Evolutionary conservation across 2,329 filamentous ascomycete genomes (phyloP).

Genomic region (Diaporthe sp.): DNA sequence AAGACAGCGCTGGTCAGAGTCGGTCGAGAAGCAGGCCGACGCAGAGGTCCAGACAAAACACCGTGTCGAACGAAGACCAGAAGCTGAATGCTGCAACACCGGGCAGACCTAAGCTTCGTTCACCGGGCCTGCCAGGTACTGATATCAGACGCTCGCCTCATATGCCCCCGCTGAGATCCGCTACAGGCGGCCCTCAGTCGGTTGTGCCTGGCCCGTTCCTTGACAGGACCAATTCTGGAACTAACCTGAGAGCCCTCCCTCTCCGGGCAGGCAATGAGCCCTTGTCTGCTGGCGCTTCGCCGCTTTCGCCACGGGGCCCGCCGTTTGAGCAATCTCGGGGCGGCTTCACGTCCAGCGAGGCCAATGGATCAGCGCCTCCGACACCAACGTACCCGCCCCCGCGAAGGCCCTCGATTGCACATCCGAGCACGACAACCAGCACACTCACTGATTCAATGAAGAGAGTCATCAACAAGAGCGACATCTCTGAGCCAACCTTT

Average conservation of each 20-base stretch:
- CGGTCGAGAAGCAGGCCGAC: constrained; percentile 52
- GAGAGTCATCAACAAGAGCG: constrained; percentile 55
- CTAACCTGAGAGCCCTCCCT: constrained; percentile 48
- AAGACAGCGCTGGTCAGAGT: constrained; percentile 58
- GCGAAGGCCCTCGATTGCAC: constrained; percentile 47
- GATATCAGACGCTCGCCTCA: constrained; percentile 59
- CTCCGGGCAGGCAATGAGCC: constrained; percentile 46
- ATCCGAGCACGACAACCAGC: constrained; percentile 41
- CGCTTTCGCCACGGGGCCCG: constrained; percentile 53
- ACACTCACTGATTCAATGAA: constrained; percentile 52
- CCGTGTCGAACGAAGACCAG: constrained; percentile 50
- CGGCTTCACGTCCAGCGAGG: constrained; percentile 42
- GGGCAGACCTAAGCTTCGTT: constrained; percentile 49
- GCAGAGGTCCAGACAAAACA: constrained; percentile 50
- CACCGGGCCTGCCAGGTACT: constrained; percentile 59
- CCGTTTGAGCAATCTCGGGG: constrained; percentile 43
- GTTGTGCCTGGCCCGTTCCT: constrained; percentile 39
- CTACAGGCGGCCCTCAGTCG: constrained; percentile 40
- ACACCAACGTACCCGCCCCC: constrained; percentile 43
- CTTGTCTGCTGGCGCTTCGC: constrained; percentile 53
- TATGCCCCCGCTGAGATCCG: constrained; percentile 56
- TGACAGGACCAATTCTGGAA: constrained; percentile 43
- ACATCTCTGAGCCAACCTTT: constrained; percentile 63
- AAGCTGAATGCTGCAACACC: constrained; percentile 43
- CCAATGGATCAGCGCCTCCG: constrained; percentile 47